A percentile compares a stretch with the other conserved stretches of the same genome.
These are phyloP conservation scores for Chrysanthemum makinoi DNA, from an alignment of 129 eudicot species.

Conservation along the genomic window DNA sequence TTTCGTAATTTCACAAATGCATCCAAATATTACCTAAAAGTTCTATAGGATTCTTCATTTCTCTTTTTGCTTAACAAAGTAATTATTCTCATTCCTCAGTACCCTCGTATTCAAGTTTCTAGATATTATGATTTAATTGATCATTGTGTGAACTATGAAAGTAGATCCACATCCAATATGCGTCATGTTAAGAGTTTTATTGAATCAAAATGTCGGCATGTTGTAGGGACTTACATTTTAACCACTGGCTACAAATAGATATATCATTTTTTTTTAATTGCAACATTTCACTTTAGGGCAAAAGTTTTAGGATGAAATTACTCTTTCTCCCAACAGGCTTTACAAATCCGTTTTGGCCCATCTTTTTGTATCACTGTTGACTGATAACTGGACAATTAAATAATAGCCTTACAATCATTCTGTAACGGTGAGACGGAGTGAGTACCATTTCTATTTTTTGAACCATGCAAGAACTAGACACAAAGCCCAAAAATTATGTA, in stretches of 20 bases:
- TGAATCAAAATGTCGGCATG: background rate
- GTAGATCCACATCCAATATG: background rate
- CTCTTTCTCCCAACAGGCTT: background rate
- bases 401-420: too few species aligned
- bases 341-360: background rate
- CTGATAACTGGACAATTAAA: too few species aligned
- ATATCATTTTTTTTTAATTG: background rate
- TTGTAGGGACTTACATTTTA: background rate
- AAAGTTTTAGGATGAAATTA: background rate
- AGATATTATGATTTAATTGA: background rate
- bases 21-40: background rate
- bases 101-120: background rate
- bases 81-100: constrained; percentile 6
- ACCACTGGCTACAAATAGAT: too few species aligned
- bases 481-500: too few species aligned
- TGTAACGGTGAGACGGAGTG: too few species aligned
- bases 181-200: background rate
- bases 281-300: background rate
- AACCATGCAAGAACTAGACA: too few species aligned
- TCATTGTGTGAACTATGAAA: background rate
- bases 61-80: constrained; percentile 4
- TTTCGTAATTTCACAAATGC: background rate
- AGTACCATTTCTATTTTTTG: too few species aligned
- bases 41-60: background rate
- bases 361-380: background rate